Evolutionary conservation across 2,329 filamentous ascomycete genomes (phyloP).

Genomic region (Fusarium cicatricum): DNA sequence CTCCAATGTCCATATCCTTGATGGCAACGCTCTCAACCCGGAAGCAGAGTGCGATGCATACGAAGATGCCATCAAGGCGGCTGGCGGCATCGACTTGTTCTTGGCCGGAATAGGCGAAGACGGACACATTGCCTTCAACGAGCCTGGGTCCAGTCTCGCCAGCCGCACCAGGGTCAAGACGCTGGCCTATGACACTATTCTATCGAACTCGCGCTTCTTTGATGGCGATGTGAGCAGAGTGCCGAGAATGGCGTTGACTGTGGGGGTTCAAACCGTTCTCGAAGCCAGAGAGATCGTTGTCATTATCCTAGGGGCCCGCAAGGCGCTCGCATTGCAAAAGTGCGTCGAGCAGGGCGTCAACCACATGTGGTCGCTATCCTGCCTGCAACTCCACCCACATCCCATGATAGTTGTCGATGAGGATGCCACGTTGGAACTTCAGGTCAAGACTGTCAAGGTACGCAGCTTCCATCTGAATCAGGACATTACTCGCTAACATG

Average conservation of each 20-base stretch:
- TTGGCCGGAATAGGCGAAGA: conserved; percentile 86
- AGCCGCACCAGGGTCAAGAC: conserved; percentile 87
- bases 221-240: conserved; percentile 76
- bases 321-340: conserved; percentile 79
- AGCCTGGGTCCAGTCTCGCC: conserved; percentile 80
- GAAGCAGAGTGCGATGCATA: conserved; percentile 81
- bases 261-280: conserved; percentile 84
- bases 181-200: conserved; percentile 84
- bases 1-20: conserved; percentile 83
- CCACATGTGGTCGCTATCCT: conserved; percentile 90
- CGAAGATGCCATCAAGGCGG: conserved; percentile 77
- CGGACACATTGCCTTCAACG: conserved; percentile 91
- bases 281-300: conserved; percentile 84
- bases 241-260: conserved; percentile 83
- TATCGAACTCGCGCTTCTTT: conserved; percentile 88
- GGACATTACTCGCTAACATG: neutral
- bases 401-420: conserved; percentile 86
- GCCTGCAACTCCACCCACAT: conserved; percentile 81
- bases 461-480: conserved; percentile 3
- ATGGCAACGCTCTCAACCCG: conserved; percentile 80
- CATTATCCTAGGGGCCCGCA: conserved; percentile 83
- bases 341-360: conserved; percentile 85
- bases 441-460: conserved; percentile 76
- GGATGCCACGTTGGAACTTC: conserved; percentile 76
- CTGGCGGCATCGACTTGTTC: conserved; percentile 85